Percentiles rank a stretch among this genome's conserved stretches.
Conservation (phyloP, 2,329 filamentous ascomycete species). For the Ascochyta fabae region DNA sequence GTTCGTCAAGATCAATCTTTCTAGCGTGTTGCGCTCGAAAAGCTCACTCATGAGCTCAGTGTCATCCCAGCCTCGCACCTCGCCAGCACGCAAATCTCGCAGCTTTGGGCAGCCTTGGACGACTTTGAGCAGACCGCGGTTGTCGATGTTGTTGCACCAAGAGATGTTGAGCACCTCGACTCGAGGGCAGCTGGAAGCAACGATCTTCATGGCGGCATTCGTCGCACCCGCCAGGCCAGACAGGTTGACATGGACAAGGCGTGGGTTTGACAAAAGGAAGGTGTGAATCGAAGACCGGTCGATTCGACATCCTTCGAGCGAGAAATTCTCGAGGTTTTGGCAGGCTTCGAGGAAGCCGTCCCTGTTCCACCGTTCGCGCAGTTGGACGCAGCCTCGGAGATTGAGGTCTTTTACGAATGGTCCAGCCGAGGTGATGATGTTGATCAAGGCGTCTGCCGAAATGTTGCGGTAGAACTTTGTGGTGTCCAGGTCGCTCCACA, state of each 20-base stretch:
- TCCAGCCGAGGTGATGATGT: constrained; percentile 83
- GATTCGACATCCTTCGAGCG: constrained; percentile 87
- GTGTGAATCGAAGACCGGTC: constrained; percentile 80
- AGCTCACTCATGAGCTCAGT: constrained; percentile 73
- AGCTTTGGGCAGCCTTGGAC: constrained; percentile 75
- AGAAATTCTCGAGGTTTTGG: constrained; percentile 84
- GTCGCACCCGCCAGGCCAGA: constrained; percentile 80
- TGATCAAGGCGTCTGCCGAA: constrained; percentile 79
- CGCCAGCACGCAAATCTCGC: constrained; percentile 80
- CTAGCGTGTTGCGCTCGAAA: constrained; percentile 80
- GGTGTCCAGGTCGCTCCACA: constrained; percentile 85
- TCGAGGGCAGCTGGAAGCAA: constrained; percentile 79
- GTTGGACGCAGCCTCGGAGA: constrained; percentile 86
- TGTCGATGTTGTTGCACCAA: constrained; percentile 89
- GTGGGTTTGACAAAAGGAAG: constrained; percentile 77
- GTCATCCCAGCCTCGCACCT: constrained; percentile 81
- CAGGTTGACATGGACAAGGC: constrained; percentile 83
- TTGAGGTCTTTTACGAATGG: constrained; percentile 93
- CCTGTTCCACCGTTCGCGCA: constrained; percentile 79
- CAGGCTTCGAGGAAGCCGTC: constrained; percentile 83
- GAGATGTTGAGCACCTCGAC: constrained; percentile 89
- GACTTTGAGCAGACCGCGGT: constrained; percentile 74
- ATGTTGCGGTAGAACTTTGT: constrained; percentile 89
- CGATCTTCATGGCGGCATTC: constrained; percentile 84
- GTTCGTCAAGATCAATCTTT: constrained; percentile 80